These are phyloP conservation scores for Triticum dicoccoides DNA, from an alignment of 176 grass and related monocot species.

Conservation along the genomic window DNA sequence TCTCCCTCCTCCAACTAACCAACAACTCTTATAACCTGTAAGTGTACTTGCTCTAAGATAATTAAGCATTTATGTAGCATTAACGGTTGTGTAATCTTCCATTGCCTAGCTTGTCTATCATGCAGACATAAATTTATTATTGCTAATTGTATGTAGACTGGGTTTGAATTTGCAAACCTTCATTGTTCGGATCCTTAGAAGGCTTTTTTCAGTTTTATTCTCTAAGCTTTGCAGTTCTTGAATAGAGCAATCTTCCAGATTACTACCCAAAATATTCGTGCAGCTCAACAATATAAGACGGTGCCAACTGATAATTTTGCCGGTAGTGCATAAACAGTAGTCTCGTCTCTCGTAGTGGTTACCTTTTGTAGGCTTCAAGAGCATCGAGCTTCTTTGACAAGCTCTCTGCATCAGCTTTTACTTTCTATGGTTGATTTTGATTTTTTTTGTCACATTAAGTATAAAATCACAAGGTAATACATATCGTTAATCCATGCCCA, in stretches of 20 bases:
- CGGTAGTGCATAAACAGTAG: not conserved
- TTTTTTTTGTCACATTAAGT: not conserved
- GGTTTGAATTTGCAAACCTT: constrained; percentile 36
- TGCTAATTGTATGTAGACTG: no score
- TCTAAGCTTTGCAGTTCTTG: constrained; percentile 62
- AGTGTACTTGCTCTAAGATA: no score
- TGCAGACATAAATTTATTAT: no score
- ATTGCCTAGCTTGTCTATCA: not conserved
- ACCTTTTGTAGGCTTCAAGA: constrained; percentile 61
- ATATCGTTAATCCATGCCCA: no score
- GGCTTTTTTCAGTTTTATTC: constrained; percentile 44
- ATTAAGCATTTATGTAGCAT: no score
- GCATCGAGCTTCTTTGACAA: constrained; percentile 56
- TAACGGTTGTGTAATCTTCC: not conserved
- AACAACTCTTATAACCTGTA: no score
- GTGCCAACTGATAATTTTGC: not conserved
- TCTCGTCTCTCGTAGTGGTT: not conserved
- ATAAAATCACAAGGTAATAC: not conserved
- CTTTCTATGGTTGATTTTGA: constrained; percentile 34
- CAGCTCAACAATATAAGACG: not conserved
- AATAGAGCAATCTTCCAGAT: constrained; percentile 50
- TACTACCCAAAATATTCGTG: constrained; percentile 59
- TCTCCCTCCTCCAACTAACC: no score
- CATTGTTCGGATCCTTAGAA: constrained; percentile 39
- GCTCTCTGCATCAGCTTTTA: constrained; percentile 51